Evolutionary conservation across 2,329 filamentous ascomycete genomes (phyloP).

Genomic region (Ophiocordyceps robertsii): DNA sequence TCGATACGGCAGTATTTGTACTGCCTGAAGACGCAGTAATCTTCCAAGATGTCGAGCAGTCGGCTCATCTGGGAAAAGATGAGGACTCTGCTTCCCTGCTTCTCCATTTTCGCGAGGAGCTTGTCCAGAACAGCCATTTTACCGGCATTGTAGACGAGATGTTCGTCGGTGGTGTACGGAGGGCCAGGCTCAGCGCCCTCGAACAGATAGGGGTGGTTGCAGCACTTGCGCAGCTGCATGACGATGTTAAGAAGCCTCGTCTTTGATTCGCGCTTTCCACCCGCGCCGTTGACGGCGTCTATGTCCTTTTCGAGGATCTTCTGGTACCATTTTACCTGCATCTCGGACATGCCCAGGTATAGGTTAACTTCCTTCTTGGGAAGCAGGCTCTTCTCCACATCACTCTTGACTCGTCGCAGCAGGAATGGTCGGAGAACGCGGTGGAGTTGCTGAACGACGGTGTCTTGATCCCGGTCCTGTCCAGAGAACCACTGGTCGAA

Average conservation of each 20-base stretch:
- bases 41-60: conserved; percentile 89
- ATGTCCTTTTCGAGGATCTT: conserved; percentile 99
- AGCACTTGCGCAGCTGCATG: conserved; percentile 98
- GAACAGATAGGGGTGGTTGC: conserved; percentile 96
- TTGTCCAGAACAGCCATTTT: conserved; percentile 98
- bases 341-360: conserved; percentile 96
- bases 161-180: conserved; percentile 95
- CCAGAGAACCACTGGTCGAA: conserved; percentile 98
- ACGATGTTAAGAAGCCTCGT: conserved; percentile 95
- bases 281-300: conserved; percentile 92
- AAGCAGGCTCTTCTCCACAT: conserved; percentile 93
- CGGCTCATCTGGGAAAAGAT: conserved; percentile 99
- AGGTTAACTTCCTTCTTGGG: conserved; percentile 97
- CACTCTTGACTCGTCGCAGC: conserved; percentile 87
- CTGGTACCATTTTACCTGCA: conserved; percentile 99
- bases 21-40: conserved; percentile 92
- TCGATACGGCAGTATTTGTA: conserved; percentile 97
- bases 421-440: conserved; percentile 87
- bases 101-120: conserved; percentile 68
- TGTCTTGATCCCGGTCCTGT: conserved; percentile 82
- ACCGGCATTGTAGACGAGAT: conserved; percentile 81
- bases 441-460: conserved; percentile 90
- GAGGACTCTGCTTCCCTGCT: conserved; percentile 83
- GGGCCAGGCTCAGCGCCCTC: conserved; percentile 95
- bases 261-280: conserved; percentile 94